phyloP scores from a whole-genome alignment of 768 basidiomycete genomes.

The Lactarius trivialis region DNA sequence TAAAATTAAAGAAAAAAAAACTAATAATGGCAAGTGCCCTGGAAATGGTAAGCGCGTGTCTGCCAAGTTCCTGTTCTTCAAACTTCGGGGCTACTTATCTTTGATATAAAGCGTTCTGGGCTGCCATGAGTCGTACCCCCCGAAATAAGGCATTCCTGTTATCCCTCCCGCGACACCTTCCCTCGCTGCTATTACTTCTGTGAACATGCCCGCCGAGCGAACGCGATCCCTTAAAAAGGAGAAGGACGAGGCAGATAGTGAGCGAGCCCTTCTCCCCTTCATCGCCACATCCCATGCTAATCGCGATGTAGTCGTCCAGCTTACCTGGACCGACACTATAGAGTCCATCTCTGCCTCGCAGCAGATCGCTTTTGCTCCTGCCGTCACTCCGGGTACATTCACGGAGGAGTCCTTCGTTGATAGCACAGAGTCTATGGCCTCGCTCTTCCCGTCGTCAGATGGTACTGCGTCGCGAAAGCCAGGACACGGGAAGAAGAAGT shows the following conservation, averaged over 20 bases:
- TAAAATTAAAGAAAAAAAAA: background rate
- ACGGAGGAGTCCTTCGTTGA: conserved; percentile 39
- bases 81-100: background rate
- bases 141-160: conserved; percentile 11
- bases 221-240: conserved; percentile 21
- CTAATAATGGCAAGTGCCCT: too few species aligned
- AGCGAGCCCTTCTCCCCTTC: background rate
- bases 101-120: conserved; percentile 19
- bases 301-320: conserved; percentile 30
- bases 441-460: conserved; percentile 52
- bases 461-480: conserved; percentile 36
- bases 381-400: conserved; percentile 52
- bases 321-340: conserved; percentile 42
- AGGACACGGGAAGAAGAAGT: conserved; percentile 63
- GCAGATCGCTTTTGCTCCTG: conserved; percentile 51
- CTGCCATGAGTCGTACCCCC: conserved; percentile 10
- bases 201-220: conserved; percentile 23
- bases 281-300: background rate
- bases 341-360: conserved; percentile 34
- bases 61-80: background rate
- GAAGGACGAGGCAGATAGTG: conserved; percentile 16
- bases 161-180: conserved; percentile 8
- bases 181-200: background rate
- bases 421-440: conserved; percentile 36
- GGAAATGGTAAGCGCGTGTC: conserved; percentile 5